A percentile compares a stretch with the other conserved stretches of the same genome.
phyloP scores from a whole-genome alignment of 2,329 filamentous ascomycete genomes.

The Aspergillus carbonarius region DNA sequence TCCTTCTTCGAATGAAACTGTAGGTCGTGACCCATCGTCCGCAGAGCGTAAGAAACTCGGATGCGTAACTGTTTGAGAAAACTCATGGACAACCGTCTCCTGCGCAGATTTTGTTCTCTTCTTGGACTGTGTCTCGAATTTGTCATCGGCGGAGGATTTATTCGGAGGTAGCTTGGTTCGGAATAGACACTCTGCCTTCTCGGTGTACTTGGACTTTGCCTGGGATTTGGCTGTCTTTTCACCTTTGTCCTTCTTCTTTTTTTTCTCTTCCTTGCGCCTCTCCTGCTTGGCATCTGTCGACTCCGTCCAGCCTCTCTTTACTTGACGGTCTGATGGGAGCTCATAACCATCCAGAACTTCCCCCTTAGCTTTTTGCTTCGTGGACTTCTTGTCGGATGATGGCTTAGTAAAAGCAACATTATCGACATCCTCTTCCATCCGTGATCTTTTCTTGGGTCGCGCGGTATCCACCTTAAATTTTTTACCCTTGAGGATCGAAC shows the following conservation, averaged over 20 bases:
- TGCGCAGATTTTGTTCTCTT: conserved; percentile 62
- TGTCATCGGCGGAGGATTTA: conserved; percentile 34
- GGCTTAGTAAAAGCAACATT: conserved; percentile 17
- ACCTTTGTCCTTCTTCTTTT: conserved; percentile 52
- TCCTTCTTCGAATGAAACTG: conserved; percentile 71
- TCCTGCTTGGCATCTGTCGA: conserved; percentile 51
- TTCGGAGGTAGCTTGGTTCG: conserved; percentile 73
- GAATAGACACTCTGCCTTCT: conserved; percentile 78
- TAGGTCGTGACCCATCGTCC: conserved; percentile 47
- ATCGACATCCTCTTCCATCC: conserved; percentile 36
- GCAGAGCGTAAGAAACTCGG: conserved; percentile 73
- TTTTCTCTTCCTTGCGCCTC: conserved; percentile 47
- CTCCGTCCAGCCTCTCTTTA: conserved; percentile 89
- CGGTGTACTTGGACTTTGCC: conserved; percentile 74
- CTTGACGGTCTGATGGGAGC: conserved; percentile 69
- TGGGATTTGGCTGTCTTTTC: conserved; percentile 58
- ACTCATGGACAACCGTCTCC: conserved; percentile 79
- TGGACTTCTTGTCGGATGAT: conserved; percentile 36
- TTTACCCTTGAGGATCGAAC: conserved; percentile 75
- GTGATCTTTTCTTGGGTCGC: conserved; percentile 59
- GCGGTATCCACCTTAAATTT: conserved; percentile 87
- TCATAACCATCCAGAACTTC: conserved; percentile 66
- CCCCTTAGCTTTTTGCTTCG: conserved; percentile 52
- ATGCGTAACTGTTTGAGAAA: conserved; percentile 78
- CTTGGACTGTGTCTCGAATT: conserved; percentile 52